A percentile compares a stretch with the other conserved stretches of the same genome.
Conservation (phyloP, 129 eudicot genomes). For the Saposhnikovia divaricata region DNA sequence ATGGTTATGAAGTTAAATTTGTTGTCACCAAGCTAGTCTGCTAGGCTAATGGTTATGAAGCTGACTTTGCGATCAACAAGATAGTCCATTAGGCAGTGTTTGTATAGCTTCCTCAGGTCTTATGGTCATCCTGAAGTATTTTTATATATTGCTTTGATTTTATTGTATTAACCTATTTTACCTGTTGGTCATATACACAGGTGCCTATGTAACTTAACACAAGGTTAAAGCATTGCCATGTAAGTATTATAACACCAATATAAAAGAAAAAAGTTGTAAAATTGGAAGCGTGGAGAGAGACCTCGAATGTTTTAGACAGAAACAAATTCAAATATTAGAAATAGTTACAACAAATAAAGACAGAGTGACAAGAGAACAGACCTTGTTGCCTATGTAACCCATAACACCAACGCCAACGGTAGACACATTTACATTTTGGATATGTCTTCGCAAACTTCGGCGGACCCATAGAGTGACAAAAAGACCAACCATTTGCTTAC, state of each 20-base stretch:
- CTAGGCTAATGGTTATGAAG: not conserved
- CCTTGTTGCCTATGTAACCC: conserved; percentile 98
- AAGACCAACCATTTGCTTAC: conserved; percentile 98
- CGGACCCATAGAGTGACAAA: conserved; percentile 89
- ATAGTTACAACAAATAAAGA: not conserved
- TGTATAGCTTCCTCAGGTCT: not conserved
- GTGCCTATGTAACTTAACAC: not conserved
- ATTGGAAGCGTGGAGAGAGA: not conserved
- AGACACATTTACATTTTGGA: conserved; percentile 78
- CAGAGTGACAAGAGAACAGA: conserved; percentile 1
- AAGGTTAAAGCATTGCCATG: not conserved
- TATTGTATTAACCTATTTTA: not conserved
- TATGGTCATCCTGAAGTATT: not conserved
- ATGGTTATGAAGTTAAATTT: not conserved
- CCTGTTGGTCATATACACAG: not conserved
- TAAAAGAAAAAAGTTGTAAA: not conserved
- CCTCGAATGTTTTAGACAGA: not conserved
- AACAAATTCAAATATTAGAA: not conserved
- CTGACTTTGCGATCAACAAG: not conserved
- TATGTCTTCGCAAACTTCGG: conserved; percentile 74
- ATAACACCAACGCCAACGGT: conserved; percentile 95
- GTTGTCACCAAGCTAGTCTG: not conserved
- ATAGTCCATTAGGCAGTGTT: not conserved
- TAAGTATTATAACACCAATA: not conserved
- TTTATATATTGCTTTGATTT: not conserved